These are phyloP conservation scores for Boletus rufocinnamomeus DNA, from an alignment of 768 basidiomycete genomes.

Conservation along the genomic window DNA sequence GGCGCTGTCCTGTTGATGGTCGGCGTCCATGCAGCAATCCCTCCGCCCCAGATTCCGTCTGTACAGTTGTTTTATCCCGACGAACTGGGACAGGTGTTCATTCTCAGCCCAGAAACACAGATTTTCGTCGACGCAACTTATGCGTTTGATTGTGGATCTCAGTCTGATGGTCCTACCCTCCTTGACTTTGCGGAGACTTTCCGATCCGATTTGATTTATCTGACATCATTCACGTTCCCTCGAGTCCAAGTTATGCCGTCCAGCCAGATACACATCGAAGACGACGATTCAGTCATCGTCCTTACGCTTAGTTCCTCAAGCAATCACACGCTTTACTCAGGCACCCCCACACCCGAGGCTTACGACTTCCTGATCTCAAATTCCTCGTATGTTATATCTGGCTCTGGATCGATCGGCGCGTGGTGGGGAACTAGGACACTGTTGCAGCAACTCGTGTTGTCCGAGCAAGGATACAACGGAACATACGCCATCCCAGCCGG, in stretches of 20 bases:
- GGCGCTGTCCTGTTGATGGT: not conserved
- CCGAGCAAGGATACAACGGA: slow-evolving; percentile 6
- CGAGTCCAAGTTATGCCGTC: slow-evolving; percentile 24
- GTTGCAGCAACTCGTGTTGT: slow-evolving; percentile 41
- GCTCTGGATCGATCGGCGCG: slow-evolving; percentile 37
- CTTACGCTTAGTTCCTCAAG: slow-evolving; percentile 32
- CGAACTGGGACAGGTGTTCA: slow-evolving; percentile 27
- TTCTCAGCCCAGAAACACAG: slow-evolving; percentile 31
- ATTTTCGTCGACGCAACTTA: slow-evolving; percentile 40
- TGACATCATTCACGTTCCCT: slow-evolving; percentile 32
- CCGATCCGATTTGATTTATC: slow-evolving; percentile 34
- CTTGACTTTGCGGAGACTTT: slow-evolving; percentile 41
- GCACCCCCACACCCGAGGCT: slow-evolving; percentile 39
- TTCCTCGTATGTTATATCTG: slow-evolving; percentile 35
- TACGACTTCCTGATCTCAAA: slow-evolving; percentile 39
- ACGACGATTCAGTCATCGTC: slow-evolving; percentile 26
- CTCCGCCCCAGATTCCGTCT: slow-evolving; percentile 40
- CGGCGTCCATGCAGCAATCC: not conserved
- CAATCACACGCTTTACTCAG: slow-evolving; percentile 40
- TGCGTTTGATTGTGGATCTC: slow-evolving; percentile 11
- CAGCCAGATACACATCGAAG: not conserved
- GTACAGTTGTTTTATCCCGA: slow-evolving; percentile 35
- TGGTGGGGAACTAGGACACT: slow-evolving; percentile 50
- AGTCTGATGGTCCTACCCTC: slow-evolving; percentile 33
- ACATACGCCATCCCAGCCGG: slow-evolving; percentile 36